Evolutionary conservation across 2,329 filamentous ascomycete species (phyloP).

Genomic region (Zarea fungicola): DNA sequence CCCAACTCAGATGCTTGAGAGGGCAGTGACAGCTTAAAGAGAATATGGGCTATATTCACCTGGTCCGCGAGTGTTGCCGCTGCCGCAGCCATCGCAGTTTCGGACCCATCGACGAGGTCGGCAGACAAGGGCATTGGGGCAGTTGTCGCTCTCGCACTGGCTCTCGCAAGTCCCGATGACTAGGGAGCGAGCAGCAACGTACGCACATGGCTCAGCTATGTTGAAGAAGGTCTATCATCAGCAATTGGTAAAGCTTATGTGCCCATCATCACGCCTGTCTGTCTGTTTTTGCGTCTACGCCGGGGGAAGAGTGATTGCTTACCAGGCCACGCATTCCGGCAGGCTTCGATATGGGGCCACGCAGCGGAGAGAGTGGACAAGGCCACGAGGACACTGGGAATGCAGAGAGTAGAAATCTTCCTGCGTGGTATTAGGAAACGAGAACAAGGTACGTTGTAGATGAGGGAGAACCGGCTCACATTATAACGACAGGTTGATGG

Average conservation of each 20-base stretch:
- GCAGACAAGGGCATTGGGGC: slow-evolving; percentile 3
- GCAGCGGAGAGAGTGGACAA: neutral
- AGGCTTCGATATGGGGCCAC: slow-evolving; percentile 9
- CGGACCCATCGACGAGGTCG: slow-evolving; percentile 8
- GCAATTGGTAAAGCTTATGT: too few relatives aligned
- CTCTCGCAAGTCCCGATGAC: slow-evolving; percentile 10
- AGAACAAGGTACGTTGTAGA: neutral
- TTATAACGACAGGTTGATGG: too few relatives aligned
- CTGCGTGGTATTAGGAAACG: neutral
- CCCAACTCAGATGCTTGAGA: neutral
- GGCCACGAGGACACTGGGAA: neutral
- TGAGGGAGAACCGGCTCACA: neutral
- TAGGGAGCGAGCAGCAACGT: slow-evolving; percentile 6
- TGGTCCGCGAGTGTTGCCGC: neutral
- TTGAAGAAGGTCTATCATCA: too few relatives aligned
- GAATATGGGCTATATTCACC: slow-evolving; percentile 6
- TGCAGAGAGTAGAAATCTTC: neutral
- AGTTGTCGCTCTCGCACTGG: slow-evolving; percentile 6
- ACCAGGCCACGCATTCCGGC: slow-evolving; percentile 11
- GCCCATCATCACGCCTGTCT: neutral
- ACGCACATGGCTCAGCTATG: slow-evolving; percentile 7
- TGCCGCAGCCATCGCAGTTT: slow-evolving; percentile 6
- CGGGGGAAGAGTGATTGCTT: neutral
- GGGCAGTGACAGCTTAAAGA: neutral
- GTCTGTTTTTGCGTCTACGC: neutral